A percentile compares a stretch with the other conserved stretches of the same genome.
These are phyloP conservation scores for Kregervanrija delftensis DNA, from an alignment of 805 yeast species.

Conservation along the genomic window DNA sequence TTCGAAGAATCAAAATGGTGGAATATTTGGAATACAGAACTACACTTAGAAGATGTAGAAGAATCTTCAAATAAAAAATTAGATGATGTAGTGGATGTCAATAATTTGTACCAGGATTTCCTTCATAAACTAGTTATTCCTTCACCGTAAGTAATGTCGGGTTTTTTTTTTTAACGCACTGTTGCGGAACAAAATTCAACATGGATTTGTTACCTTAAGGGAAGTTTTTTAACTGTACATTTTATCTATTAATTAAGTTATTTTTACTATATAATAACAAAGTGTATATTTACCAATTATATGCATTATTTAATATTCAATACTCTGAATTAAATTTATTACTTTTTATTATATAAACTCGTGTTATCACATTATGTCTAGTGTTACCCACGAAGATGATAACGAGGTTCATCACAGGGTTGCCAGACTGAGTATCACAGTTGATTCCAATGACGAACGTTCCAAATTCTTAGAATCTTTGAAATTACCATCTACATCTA, in stretches of 20 bases:
- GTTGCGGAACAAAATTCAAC: no score
- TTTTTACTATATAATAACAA: no score
- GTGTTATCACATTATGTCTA: no score
- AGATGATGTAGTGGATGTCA: neutral
- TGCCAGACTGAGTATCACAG: conserved; percentile 25
- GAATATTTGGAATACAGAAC: neutral
- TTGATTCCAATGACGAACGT: conserved; percentile 12
- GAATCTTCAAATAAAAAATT: neutral
- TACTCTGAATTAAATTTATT: neutral
- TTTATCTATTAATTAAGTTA: no score
- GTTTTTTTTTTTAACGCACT: no score
- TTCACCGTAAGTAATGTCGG: no score
- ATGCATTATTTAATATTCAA: neutral
- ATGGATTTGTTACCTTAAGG: no score
- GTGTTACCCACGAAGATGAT: conserved; percentile 7
- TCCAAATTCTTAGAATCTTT: conserved; percentile 12
- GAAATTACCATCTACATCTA: neutral
- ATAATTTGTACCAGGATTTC: no score
- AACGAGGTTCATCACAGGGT: conserved; percentile 18
- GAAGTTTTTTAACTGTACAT: no score
- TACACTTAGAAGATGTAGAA: neutral
- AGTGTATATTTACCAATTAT: no score
- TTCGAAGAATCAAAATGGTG: conserved; percentile 22
- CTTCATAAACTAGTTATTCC: no score
- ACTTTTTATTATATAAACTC: neutral